Evolutionary conservation across 2,329 filamentous ascomycete genomes (phyloP).

Genomic region (Colletotrichum sp.): DNA sequence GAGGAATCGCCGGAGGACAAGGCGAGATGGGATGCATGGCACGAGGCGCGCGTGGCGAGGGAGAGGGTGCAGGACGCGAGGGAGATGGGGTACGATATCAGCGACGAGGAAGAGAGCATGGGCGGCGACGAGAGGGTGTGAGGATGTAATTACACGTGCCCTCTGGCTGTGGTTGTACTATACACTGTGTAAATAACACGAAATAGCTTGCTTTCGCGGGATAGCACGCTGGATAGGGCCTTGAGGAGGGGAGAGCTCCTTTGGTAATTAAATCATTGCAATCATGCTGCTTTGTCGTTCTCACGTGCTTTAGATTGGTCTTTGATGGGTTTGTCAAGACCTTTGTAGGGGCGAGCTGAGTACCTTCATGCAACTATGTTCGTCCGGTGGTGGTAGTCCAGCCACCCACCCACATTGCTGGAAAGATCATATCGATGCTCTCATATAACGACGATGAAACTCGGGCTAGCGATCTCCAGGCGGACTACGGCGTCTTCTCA

Average conservation of each 20-base stretch:
- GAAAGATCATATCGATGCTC: not conserved
- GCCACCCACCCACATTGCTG: not conserved
- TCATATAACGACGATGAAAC: not conserved
- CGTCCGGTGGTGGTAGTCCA: not conserved
- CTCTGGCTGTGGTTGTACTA: not conserved
- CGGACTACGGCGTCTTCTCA: not conserved
- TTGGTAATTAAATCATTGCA: not conserved
- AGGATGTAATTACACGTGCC: not conserved
- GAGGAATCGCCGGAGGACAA: constrained; percentile 43
- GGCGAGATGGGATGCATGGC: constrained; percentile 51
- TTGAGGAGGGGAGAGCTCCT: not conserved
- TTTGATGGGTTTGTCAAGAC: not conserved
- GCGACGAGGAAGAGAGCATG: constrained; percentile 37
- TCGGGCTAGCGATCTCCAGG: not conserved
- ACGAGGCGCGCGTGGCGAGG: constrained; percentile 40
- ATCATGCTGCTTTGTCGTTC: not conserved
- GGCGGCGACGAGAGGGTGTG: constrained; percentile 35
- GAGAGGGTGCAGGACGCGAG: constrained; percentile 44
- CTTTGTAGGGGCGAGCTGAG: not conserved
- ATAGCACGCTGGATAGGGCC: constrained; percentile 8
- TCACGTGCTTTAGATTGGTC: not conserved
- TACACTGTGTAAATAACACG: not conserved
- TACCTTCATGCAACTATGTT: not conserved
- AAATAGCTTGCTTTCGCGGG: not conserved
- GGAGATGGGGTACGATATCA: constrained; percentile 43